These are phyloP conservation scores for Wickerhamomyces subpelliculosus DNA, from an alignment of 805 yeast species.

Conservation along the genomic window DNA sequence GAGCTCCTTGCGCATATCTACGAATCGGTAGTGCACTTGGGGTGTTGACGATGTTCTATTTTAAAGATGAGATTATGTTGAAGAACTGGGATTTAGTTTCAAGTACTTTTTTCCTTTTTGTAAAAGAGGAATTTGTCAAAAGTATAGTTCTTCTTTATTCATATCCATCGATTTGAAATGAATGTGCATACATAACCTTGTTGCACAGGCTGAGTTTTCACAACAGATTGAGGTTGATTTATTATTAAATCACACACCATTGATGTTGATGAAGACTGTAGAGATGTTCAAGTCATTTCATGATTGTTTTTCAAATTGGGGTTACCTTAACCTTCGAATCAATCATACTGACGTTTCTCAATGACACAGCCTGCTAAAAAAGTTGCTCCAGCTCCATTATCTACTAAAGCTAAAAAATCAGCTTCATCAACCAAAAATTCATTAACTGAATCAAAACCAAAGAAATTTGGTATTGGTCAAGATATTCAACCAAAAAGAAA, in stretches of 20 bases:
- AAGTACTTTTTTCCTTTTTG: background rate
- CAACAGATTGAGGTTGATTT: background rate
- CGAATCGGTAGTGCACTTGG: slow-evolving; percentile 9
- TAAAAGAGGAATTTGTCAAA: background rate
- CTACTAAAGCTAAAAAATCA: slow-evolving; percentile 57
- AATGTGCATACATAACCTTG: background rate
- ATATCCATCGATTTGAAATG: background rate
- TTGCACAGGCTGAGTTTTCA: slow-evolving; percentile 5
- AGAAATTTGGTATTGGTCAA: slow-evolving; percentile 96
- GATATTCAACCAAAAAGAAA: slow-evolving; percentile 91
- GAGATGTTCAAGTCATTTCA: slow-evolving; percentile 17
- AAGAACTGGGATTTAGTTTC: too few relatives aligned
- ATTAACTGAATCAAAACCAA: slow-evolving; percentile 82
- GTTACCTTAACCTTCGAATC: too few relatives aligned
- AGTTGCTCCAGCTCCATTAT: slow-evolving; percentile 98
- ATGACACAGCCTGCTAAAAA: slow-evolving; percentile 64
- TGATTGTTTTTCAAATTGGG: too few relatives aligned
- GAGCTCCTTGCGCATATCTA: slow-evolving; percentile 16
- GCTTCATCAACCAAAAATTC: slow-evolving; percentile 65
- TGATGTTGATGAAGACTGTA: slow-evolving; percentile 15
- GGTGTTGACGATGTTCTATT: slow-evolving; percentile 24
- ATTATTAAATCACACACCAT: too few relatives aligned
- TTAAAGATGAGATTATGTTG: background rate
- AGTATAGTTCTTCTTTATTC: background rate
- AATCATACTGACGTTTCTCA: slow-evolving; percentile 13